Base-by-base conservation (phyloP, 768 basidiomycete species). In the Boletus rufocinnamomeus region DNA sequence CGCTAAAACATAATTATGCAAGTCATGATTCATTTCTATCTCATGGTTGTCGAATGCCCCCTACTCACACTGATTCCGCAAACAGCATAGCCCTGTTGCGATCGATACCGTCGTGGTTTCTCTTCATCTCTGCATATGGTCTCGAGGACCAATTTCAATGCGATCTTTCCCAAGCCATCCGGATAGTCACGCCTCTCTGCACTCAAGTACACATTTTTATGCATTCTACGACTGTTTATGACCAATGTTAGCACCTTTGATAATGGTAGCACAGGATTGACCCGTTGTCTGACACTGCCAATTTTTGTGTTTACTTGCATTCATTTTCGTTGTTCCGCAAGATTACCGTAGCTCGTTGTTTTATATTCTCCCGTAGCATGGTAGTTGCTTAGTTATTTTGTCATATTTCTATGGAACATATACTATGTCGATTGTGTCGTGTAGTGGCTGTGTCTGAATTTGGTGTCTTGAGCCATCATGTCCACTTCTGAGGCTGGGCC, bases 401-500 rank as follows among this genome's bases (percentile, higher is more conserved):
- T 63, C 50, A 59, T 52, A 55, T 59, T 51, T 51, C 47, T 41
- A 38, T 38, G 56, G 35, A 58, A 49, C 41, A n/a, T 34, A 19
- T 16, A 4, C 6, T 37, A 34, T 30, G 30, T 30, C 30, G 30
- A 30, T 11, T 34, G 30, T 35, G 13, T 32, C 4, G 10, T 34
- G 25, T 38, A n/a, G 60, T 67, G 67, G 65, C 66, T 65, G 21
- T 63, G 58, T 38, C 10, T 28, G 5, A 2, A 4, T 10, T 9
- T 21, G 11, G 34, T 59, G 28, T 57, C 46, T 17, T 3, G 27
- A 47, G 25, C 53, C 9, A 21, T 48, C 68, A 75, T 78, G 74
- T 71, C 76, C 14, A 67, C 67, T 9, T 64, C 76, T 3, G 60
- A 66, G 28, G 60, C 57, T 49, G 65, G 62, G 16, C 67, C 72